Conservation (phyloP, 805 yeast genomes). For the Allodekkera sacchari region DNA sequence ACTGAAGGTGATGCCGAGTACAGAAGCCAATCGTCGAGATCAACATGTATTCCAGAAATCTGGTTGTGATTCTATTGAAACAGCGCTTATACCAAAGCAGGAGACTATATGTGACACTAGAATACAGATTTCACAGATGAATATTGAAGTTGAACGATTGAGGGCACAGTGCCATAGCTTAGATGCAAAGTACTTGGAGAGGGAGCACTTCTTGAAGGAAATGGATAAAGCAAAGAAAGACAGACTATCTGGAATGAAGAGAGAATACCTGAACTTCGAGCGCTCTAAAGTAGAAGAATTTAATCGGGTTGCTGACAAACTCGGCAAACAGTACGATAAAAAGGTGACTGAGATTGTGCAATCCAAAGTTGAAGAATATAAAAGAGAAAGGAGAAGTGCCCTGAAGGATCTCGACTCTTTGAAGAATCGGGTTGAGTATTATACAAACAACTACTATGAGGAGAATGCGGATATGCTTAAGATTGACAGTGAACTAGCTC, state of each 20-base stretch:
- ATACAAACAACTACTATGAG: neutral
- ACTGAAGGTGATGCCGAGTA: too few relatives aligned
- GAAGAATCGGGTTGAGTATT: neutral
- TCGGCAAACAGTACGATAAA: slow-evolving; percentile 11
- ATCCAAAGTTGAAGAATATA: neutral
- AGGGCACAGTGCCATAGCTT: slow-evolving; percentile 15
- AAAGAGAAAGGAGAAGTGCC: neutral
- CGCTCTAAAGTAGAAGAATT: slow-evolving; percentile 24
- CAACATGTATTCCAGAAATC: too few relatives aligned
- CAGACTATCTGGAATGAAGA: slow-evolving; percentile 19
- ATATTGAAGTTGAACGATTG: slow-evolving; percentile 20
- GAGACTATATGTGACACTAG: slow-evolving; percentile 17
- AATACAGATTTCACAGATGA: slow-evolving; percentile 19
- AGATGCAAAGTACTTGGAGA: slow-evolving; percentile 17
- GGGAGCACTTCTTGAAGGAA: slow-evolving; percentile 24
- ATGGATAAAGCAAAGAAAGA: slow-evolving; percentile 15
- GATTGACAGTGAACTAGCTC: neutral
- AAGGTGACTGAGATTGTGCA: slow-evolving; percentile 19
- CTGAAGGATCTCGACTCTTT: neutral
- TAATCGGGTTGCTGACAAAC: slow-evolving; percentile 16
- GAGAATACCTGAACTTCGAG: slow-evolving; percentile 29
- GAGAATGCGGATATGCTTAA: neutral
- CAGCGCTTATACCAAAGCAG: neutral
- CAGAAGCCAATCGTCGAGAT: too few relatives aligned
- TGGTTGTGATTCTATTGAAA: too few relatives aligned